Percentiles rank a stretch among this genome's conserved stretches.
Evolutionary conservation across 1,284 basidiomycete species (phyloP).

Genomic region (Athelia psychrophila): DNA sequence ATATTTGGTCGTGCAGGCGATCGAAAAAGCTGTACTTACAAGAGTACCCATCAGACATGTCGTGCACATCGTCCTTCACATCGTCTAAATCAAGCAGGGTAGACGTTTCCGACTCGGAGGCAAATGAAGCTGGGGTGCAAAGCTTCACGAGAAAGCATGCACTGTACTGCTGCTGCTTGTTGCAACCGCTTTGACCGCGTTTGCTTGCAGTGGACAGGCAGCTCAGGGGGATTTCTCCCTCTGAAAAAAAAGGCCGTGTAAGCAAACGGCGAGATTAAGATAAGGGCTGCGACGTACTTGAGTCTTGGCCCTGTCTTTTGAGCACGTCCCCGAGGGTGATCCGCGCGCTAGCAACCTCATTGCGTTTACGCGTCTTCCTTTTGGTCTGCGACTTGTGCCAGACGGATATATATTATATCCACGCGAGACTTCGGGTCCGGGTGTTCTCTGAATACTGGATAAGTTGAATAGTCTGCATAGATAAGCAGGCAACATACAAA

Average conservation of each 20-base stretch:
- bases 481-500: slow-evolving; percentile 41
- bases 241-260: slow-evolving; percentile 19
- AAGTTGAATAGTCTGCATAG: background rate
- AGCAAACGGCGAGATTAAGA: background rate
- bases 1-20: background rate
- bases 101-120: background rate
- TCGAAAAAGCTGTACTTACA: slow-evolving; percentile 5
- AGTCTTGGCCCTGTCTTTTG: slow-evolving; percentile 41
- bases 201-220: slow-evolving; percentile 26
- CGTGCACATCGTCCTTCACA: background rate
- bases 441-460: slow-evolving; percentile 32
- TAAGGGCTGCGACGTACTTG: slow-evolving; percentile 35
- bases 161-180: slow-evolving; percentile 31
- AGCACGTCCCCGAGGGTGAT: slow-evolving; percentile 49
- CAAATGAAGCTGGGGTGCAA: slow-evolving; percentile 13
- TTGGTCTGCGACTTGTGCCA: slow-evolving; percentile 54
- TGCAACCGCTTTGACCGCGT: slow-evolving; percentile 19
- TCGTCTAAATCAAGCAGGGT: background rate
- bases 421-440: slow-evolving; percentile 36
- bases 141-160: slow-evolving; percentile 27
- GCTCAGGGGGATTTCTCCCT: slow-evolving; percentile 36
- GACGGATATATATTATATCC: slow-evolving; percentile 51
- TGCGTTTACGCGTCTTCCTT: slow-evolving; percentile 54
- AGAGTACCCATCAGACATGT: background rate
- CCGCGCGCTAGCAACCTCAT: slow-evolving; percentile 46